Conservation (phyloP, 495 filamentous ascomycete species). For the Hypoxylon lenormandii region DNA sequence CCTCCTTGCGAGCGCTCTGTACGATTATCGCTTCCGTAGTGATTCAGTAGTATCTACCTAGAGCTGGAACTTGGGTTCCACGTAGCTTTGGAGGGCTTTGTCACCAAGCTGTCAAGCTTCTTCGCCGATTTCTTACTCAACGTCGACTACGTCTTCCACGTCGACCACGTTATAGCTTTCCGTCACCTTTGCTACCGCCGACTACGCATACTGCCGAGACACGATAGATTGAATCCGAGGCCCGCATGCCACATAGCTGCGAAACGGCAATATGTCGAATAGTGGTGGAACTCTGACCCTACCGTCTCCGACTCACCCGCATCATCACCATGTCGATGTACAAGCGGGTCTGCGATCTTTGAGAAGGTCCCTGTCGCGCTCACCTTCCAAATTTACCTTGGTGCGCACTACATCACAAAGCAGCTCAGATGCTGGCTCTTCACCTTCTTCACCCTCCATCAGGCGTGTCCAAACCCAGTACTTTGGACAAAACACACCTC, state of each 20-base stretch:
- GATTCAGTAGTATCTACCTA: slow-evolving; percentile 2
- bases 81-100: background rate
- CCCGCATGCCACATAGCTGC: slow-evolving; percentile 8
- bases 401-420: slow-evolving; percentile 64
- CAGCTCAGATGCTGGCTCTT: slow-evolving; percentile 45
- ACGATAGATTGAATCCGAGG: background rate
- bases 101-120: slow-evolving; percentile 2
- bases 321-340: slow-evolving; percentile 81
- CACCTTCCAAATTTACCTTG: slow-evolving; percentile 84
- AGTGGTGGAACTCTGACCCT: slow-evolving; percentile 81
- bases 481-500: slow-evolving; percentile 41
- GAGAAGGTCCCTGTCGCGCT: slow-evolving; percentile 84
- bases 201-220: background rate
- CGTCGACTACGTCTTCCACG: background rate
- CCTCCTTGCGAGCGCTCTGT: slow-evolving; percentile 19
- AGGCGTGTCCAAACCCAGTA: slow-evolving; percentile 49
- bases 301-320: slow-evolving; percentile 76
- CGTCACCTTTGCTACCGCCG: background rate
- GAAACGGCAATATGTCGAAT: slow-evolving; percentile 57
- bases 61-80: background rate
- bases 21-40: slow-evolving; percentile 30
- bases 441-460: slow-evolving; percentile 47
- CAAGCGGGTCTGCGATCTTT: slow-evolving; percentile 80
- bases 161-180: background rate
- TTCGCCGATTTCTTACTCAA: background rate